These are phyloP conservation scores for Ramaria rubella DNA, from an alignment of 768 basidiomycete genomes.

Conservation along the genomic window DNA sequence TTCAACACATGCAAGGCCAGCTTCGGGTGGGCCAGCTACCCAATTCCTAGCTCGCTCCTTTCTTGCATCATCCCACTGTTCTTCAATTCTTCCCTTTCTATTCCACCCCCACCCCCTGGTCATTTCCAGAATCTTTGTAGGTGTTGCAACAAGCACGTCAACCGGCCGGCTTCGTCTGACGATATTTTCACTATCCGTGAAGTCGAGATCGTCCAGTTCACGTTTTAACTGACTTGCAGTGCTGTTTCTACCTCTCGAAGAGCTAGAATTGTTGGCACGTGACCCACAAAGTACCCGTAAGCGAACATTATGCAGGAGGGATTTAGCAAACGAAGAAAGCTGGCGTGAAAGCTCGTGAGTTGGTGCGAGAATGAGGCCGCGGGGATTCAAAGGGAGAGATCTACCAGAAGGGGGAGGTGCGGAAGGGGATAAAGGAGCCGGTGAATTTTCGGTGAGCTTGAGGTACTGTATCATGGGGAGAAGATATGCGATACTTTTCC, in stretches of 20 bases:
- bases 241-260: slow-evolving; percentile 19
- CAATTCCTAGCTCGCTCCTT: slow-evolving; percentile 16
- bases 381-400: slow-evolving; percentile 46
- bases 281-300: slow-evolving; percentile 70
- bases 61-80: slow-evolving; percentile 21
- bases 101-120: slow-evolving; percentile 51
- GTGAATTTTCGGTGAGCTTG: slow-evolving; percentile 51
- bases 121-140: slow-evolving; percentile 57
- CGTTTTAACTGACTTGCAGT: slow-evolving; percentile 47
- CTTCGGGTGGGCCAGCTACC: slow-evolving; percentile 36
- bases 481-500: slow-evolving; percentile 87
- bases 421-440: neutral
- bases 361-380: slow-evolving; percentile 76
- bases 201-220: slow-evolving; percentile 22
- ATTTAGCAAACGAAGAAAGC: slow-evolving; percentile 66
- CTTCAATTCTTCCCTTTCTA: slow-evolving; percentile 17
- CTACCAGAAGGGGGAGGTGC: slow-evolving; percentile 12
- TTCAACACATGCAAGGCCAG: slow-evolving; percentile 65
- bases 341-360: slow-evolving; percentile 88
- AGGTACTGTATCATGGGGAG: slow-evolving; percentile 75
- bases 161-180: slow-evolving; percentile 24
- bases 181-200: slow-evolving; percentile 15
- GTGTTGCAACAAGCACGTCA: slow-evolving; percentile 61
- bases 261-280: slow-evolving; percentile 41
- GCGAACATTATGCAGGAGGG: slow-evolving; percentile 66